Conservation (phyloP, 1,139 yeast species). For the Saccharomyces hybrid region DNA sequence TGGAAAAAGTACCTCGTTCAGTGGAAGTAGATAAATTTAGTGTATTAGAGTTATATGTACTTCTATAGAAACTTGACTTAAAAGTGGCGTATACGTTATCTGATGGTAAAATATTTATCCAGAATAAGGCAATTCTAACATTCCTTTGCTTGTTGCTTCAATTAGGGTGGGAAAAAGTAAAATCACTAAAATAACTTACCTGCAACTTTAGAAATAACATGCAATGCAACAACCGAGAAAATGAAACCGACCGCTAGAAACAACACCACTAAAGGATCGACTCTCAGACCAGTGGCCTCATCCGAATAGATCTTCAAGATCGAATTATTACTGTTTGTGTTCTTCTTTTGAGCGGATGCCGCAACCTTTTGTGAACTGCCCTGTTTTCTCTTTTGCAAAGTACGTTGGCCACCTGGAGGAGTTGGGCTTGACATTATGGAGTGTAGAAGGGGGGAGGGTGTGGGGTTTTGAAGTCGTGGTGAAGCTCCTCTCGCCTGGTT, state of each 20-base stretch:
- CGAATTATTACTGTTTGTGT: constrained; percentile 42
- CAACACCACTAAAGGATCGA: constrained; percentile 92
- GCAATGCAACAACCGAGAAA: constrained; percentile 87
- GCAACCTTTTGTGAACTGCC: constrained; percentile 5
- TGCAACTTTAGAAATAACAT: constrained; percentile 84
- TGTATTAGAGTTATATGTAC: no score
- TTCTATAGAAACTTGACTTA: no score
- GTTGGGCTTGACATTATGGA: constrained; percentile 5
- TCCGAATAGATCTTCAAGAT: constrained; percentile 94
- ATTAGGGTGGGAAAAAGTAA: not conserved
- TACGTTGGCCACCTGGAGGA: constrained; percentile 78
- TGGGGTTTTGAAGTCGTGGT: no score
- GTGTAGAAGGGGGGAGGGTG: no score
- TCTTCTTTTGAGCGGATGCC: not conserved
- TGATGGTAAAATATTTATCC: no score
- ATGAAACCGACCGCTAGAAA: constrained; percentile 95
- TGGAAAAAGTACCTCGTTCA: no score
- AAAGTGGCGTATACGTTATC: no score
- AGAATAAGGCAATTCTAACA: no score
- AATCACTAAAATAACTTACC: constrained; percentile 46
- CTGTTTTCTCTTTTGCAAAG: constrained; percentile 64
- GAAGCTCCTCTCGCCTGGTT: no score
- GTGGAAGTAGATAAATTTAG: no score
- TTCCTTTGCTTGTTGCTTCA: no score
- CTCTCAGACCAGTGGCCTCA: constrained; percentile 93